Base-by-base conservation (phyloP, 805 yeast species). In the Deakozyma indianensis region DNA sequence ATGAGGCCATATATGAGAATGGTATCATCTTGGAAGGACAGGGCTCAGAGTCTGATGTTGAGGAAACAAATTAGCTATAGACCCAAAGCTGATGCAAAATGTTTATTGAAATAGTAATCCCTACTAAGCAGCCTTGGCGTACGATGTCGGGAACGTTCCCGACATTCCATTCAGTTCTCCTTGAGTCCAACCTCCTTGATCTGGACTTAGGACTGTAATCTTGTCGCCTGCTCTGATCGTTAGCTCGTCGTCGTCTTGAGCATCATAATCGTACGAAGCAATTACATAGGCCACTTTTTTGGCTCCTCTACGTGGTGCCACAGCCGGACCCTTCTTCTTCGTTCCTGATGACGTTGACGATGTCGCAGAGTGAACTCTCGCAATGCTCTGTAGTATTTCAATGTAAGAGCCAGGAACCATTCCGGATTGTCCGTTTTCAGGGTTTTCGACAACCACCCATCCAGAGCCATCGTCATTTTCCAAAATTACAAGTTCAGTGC, bases 101-200 rank as follows among this genome's bases (percentile, higher is more conserved):
- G n/a, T n/a, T n/a, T n/a, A n/a, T n/a, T n/a, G n/a, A n/a, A n/a
- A n/a, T n/a, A n/a, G n/a, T n/a, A n/a, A n/a, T n/a, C n/a, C n/a
- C n/a, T n/a, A n/a, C n/a, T n/a, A n/a, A n/a, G n/a, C n/a, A n/a
- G n/a, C 41, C 35, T 44, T 42, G 44, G 77, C 79, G 59, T 88
- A 88, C 49, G 82, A 69, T 0, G 92, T 78, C 3, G 97, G 97
- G 61, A 84, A 79, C 46, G 82, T 58, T 1, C 94, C 94, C 18
- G 64, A 66, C 4, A 50, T 51, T 0, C 90, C 92, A 50, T 76
- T 67, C 4, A 81, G 48, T 57, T 83, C 90, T 11, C 96, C 97
- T 53, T 79, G 83, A 1, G 96, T 88, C 99, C 99, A 92, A 0
- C 98, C 98, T 7, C 86, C 88, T 44, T 80, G 83, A 43, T 78